A percentile compares a stretch with the other conserved stretches of the same genome.
These are phyloP conservation scores for Vitis riparia DNA, from an alignment of 164 flowering plant genomes.

Conservation along the genomic window DNA sequence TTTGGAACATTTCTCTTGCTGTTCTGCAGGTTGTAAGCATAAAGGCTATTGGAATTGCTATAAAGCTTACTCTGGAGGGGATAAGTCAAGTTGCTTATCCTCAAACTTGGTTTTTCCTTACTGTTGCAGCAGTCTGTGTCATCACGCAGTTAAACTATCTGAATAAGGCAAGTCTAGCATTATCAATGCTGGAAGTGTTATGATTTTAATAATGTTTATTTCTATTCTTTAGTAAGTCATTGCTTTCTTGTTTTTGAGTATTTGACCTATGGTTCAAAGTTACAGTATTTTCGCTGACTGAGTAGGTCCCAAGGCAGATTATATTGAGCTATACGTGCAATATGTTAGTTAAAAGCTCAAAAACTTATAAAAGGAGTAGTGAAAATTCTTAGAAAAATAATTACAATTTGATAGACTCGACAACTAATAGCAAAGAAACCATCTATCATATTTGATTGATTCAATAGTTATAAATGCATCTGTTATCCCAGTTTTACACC, in stretches of 20 bases:
- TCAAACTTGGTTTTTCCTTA: conserved; percentile 76
- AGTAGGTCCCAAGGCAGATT: too few species aligned
- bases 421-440: too few species aligned
- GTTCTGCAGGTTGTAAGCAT: conserved; percentile 73
- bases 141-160: conserved; percentile 75
- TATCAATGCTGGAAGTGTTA: background rate
- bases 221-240: background rate
- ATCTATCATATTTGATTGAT: too few species aligned
- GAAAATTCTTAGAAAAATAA: too few species aligned
- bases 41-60: conserved; percentile 85
- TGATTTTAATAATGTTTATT: background rate
- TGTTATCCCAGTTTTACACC: too few species aligned
- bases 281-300: too few species aligned
- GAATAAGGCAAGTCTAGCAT: conserved; percentile 52
- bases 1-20: conserved; percentile 4
- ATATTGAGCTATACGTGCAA: too few species aligned
- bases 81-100: conserved; percentile 71
- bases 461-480: too few species aligned
- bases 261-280: too few species aligned
- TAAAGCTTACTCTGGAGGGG: conserved; percentile 78
- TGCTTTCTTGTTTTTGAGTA: background rate
- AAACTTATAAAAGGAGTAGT: too few species aligned
- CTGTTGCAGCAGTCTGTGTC: conserved; percentile 68
- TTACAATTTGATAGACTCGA: too few species aligned
- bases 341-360: too few species aligned